Percentiles rank a stretch among this genome's conserved stretches.
Conservation (phyloP, 768 basidiomycete species). For the Collybiopsis confluens region DNA sequence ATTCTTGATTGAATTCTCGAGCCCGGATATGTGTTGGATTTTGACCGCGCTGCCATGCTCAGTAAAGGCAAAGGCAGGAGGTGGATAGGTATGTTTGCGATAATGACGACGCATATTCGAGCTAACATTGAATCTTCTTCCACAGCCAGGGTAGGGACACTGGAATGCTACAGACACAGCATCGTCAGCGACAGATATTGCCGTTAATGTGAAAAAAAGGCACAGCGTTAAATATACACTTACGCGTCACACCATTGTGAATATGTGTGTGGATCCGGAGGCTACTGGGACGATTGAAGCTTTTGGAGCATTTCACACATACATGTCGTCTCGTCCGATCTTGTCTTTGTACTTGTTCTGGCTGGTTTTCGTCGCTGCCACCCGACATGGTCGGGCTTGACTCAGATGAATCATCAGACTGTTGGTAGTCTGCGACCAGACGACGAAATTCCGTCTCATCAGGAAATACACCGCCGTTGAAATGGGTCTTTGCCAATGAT, state of each 20-base stretch:
- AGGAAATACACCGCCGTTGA: no score
- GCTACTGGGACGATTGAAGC: constrained; percentile 69
- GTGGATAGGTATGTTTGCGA: constrained; percentile 47
- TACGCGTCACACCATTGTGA: constrained; percentile 67
- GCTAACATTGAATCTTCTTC: constrained; percentile 76
- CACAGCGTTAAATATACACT: no score
- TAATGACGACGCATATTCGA: constrained; percentile 83
- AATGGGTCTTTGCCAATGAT: not conserved
- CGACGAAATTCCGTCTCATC: no score
- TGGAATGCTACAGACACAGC: constrained; percentile 48
- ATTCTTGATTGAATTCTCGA: no score
- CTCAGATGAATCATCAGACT: not conserved
- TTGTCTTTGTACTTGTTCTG: not conserved
- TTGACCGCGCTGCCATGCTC: no score
- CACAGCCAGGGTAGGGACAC: constrained; percentile 71
- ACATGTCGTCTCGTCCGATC: constrained; percentile 35
- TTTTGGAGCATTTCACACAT: constrained; percentile 52
- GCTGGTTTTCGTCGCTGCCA: not conserved
- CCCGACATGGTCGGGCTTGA: not conserved
- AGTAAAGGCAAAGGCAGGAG: no score
- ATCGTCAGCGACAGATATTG: not conserved
- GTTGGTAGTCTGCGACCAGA: no score
- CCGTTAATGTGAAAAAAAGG: no score
- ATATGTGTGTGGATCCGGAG: constrained; percentile 63
- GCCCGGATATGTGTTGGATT: no score